Conservation (phyloP, 1,284 basidiomycete species). For the Bondarzewia mesenterica region DNA sequence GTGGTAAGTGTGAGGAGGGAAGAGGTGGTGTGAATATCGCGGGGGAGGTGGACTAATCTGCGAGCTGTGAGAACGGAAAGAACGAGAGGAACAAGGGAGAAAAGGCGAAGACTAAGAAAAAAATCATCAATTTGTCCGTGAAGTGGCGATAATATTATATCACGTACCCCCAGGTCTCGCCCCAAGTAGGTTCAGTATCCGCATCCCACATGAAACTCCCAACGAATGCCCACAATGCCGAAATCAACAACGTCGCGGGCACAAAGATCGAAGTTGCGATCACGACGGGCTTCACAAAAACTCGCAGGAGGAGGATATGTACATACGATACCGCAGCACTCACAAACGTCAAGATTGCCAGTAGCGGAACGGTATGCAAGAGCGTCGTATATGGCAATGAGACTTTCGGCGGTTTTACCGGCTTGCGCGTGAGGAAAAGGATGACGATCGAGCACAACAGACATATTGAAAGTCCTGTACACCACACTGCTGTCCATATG, state of each 20-base stretch:
- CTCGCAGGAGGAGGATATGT: conserved; percentile 69
- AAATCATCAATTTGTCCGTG: conserved; percentile 4
- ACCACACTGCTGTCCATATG: conserved; percentile 63
- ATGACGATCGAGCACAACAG: conserved; percentile 55
- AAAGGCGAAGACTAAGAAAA: conserved; percentile 53
- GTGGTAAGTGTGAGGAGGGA: conserved; percentile 78
- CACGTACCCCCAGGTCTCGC: conserved; percentile 73
- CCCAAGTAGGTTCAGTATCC: conserved; percentile 62
- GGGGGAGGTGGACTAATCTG: conserved; percentile 60
- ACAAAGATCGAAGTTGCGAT: conserved; percentile 73
- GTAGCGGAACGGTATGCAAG: conserved; percentile 77
- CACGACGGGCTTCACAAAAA: conserved; percentile 80
- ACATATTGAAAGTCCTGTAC: conserved; percentile 47
- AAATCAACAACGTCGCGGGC: conserved; percentile 74
- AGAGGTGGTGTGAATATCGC: conserved; percentile 61
- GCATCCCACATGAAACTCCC: conserved; percentile 85
- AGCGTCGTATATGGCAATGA: conserved; percentile 64
- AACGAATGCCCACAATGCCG: conserved; percentile 81
- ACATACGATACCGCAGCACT: conserved; percentile 68
- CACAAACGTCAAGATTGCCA: conserved; percentile 70
- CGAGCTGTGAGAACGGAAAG: conserved; percentile 68
- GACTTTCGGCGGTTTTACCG: conserved; percentile 24
- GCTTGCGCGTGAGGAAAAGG: conserved; percentile 40
- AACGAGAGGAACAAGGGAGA: conserved; percentile 68
- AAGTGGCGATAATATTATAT: background rate